phyloP scores from a whole-genome alignment of 306 rosid genomes.

The Citrullus mucosospermus region DNA sequence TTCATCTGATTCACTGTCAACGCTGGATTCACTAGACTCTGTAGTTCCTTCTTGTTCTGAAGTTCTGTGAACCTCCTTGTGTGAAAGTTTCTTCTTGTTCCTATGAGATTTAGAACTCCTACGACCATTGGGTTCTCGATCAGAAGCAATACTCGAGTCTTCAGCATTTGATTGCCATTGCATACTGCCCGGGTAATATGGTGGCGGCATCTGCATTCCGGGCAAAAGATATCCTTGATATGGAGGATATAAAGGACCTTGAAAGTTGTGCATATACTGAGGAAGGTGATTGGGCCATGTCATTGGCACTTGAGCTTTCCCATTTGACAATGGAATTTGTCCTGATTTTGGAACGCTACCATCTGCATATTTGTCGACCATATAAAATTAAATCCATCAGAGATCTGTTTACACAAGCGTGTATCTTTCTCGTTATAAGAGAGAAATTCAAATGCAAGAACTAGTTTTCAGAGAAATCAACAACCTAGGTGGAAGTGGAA shows the following conservation, averaged over 20 bases:
- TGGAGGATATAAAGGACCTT: slow-evolving; percentile 72
- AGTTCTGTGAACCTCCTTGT: slow-evolving; percentile 22
- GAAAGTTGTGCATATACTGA: slow-evolving; percentile 73
- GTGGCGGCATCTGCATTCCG: slow-evolving; percentile 69
- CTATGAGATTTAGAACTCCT: slow-evolving; percentile 34
- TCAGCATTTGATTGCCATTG: slow-evolving; percentile 74
- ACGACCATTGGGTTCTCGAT: slow-evolving; percentile 36
- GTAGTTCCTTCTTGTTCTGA: slow-evolving; percentile 52
- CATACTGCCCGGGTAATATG: slow-evolving; percentile 78
- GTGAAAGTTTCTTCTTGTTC: slow-evolving; percentile 57
- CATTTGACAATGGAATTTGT: slow-evolving; percentile 40
- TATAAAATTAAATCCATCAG: background rate
- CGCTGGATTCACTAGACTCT: slow-evolving; percentile 45
- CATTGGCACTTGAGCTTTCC: slow-evolving; percentile 53
- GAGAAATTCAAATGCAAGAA: background rate
- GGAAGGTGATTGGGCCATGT: slow-evolving; percentile 70
- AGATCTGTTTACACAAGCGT: background rate
- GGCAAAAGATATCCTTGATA: slow-evolving; percentile 71
- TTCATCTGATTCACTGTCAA: slow-evolving; percentile 49
- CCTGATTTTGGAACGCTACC: slow-evolving; percentile 28
- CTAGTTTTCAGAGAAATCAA: background rate
- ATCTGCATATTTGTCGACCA: slow-evolving; percentile 34
- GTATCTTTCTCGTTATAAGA: background rate
- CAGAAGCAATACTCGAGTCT: slow-evolving; percentile 32
- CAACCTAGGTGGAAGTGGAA: background rate